Evolutionary conservation across 441 rosid genomes (phyloP).

Genomic region (California macrophylla): DNA sequence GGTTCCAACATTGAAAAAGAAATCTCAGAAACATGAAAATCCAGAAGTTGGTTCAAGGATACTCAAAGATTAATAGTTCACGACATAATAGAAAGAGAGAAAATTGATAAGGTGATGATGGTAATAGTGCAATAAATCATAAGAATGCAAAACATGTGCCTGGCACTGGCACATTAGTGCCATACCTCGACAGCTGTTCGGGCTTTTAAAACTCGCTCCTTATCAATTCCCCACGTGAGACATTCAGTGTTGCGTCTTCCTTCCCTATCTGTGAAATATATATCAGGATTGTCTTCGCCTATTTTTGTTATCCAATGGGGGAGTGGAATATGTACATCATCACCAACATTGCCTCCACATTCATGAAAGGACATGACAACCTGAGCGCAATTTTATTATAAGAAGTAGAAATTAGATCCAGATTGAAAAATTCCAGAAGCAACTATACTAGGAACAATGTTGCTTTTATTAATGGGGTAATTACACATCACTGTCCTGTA

Average conservation of each 20-base stretch:
- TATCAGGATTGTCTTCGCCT: constrained; percentile 81
- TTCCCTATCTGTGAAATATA: constrained; percentile 89
- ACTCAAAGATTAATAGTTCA: not conserved
- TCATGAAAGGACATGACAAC: constrained; percentile 97
- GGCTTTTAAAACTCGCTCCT: constrained; percentile 79
- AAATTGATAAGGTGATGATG: not conserved
- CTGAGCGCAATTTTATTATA: constrained; percentile 27
- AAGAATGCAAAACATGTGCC: not conserved
- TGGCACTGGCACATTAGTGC: not conserved
- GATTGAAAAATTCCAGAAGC: not conserved
- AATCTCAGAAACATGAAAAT: not conserved
- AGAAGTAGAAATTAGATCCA: not conserved
- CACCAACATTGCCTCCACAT: constrained; percentile 98
- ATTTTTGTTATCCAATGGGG: constrained; percentile 98
- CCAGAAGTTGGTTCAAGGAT: not conserved
- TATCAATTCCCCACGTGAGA: constrained; percentile 94
- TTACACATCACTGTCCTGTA: no score
- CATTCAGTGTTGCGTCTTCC: constrained; percentile 94
- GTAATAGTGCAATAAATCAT: not conserved
- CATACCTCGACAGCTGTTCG: constrained; percentile 90
- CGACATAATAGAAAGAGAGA: not conserved
- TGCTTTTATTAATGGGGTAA: no score
- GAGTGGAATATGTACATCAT: constrained; percentile 92
- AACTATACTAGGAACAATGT: not conserved
- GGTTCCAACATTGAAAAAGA: not conserved